Evolutionary conservation across 2,329 filamentous ascomycete genomes (phyloP).

Genomic region (Diaporthe vaccinii): DNA sequence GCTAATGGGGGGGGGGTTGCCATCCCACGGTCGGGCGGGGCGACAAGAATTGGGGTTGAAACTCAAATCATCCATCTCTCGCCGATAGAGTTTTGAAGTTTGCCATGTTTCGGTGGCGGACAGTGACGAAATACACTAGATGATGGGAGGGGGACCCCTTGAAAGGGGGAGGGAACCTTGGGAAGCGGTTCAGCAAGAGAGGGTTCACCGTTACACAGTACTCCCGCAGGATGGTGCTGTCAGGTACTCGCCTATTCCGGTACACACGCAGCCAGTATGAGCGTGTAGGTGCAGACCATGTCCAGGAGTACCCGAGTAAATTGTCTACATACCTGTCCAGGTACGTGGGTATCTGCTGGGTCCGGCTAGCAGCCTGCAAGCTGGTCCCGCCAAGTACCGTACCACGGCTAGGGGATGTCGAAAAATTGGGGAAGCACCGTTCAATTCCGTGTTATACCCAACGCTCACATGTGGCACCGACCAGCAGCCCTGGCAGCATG

Average conservation of each 20-base stretch:
- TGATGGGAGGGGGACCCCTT: not conserved
- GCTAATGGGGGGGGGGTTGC: not conserved
- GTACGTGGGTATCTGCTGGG: not conserved
- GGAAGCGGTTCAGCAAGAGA: not conserved
- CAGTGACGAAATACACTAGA: conserved; percentile 11
- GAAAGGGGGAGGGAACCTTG: not conserved
- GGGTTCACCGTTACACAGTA: not conserved
- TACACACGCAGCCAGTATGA: not conserved
- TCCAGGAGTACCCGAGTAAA: not conserved
- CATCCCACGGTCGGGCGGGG: conserved; percentile 20
- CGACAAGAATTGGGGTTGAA: conserved; percentile 24
- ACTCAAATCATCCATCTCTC: conserved; percentile 32
- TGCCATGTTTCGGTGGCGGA: conserved; percentile 30
- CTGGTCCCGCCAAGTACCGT: not conserved
- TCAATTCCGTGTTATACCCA: conserved; percentile 30
- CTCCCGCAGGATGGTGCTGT: not conserved
- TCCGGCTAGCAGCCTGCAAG: not conserved
- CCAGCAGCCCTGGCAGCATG: not conserved
- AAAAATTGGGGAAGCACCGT: conserved; percentile 1
- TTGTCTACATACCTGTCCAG: not conserved
- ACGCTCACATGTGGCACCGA: not conserved
- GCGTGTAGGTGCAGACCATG: conserved; percentile 2
- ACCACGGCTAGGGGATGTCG: not conserved
- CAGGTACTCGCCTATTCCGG: not conserved
- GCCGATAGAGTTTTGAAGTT: conserved; percentile 30